Percentiles rank a stretch among this genome's conserved stretches.
Conservation (phyloP, 1,284 basidiomycete species). For the Naganishia albida region DNA sequence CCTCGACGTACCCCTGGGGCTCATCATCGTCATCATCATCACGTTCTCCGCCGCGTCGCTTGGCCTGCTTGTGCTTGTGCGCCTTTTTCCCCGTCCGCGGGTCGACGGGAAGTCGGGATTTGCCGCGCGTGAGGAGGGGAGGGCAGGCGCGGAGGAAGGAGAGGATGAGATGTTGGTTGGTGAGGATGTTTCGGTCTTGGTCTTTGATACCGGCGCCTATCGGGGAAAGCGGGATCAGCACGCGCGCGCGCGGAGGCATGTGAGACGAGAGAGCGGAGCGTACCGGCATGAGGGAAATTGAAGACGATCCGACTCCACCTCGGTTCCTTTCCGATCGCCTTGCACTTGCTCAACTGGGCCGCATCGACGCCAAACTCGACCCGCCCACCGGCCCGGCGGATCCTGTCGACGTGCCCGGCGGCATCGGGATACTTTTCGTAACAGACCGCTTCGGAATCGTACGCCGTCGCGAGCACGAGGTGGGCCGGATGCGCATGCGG, state of each 20-base stretch:
- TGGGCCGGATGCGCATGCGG: constrained; percentile 63
- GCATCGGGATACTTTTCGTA: constrained; percentile 84
- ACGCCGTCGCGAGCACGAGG: constrained; percentile 82
- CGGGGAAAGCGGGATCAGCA: constrained; percentile 1
- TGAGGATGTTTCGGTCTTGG: constrained; percentile 87
- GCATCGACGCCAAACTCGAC: constrained; percentile 86
- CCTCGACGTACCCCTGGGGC: constrained; percentile 44
- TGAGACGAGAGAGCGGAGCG: background rate
- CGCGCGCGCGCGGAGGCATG: background rate
- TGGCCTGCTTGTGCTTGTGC: constrained; percentile 51
- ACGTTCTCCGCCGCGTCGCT: constrained; percentile 27
- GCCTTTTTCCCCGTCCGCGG: constrained; percentile 48
- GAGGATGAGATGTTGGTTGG: constrained; percentile 86
- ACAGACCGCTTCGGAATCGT: constrained; percentile 76
- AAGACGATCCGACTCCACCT: constrained; percentile 81
- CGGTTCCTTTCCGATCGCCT: constrained; percentile 54
- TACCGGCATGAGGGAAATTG: constrained; percentile 96
- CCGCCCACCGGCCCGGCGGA: constrained; percentile 66
- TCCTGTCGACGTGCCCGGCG: constrained; percentile 60
- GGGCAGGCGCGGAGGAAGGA: constrained; percentile 77
- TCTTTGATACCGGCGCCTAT: constrained; percentile 94
- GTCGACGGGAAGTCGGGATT: constrained; percentile 35
- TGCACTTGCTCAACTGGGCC: constrained; percentile 66
- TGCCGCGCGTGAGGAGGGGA: constrained; percentile 64
- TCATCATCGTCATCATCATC: constrained; percentile 58